A percentile compares a stretch with the other conserved stretches of the same genome.
Evolutionary conservation across 768 basidiomycete genomes (phyloP).

Genomic region (Boletus subparvulus): DNA sequence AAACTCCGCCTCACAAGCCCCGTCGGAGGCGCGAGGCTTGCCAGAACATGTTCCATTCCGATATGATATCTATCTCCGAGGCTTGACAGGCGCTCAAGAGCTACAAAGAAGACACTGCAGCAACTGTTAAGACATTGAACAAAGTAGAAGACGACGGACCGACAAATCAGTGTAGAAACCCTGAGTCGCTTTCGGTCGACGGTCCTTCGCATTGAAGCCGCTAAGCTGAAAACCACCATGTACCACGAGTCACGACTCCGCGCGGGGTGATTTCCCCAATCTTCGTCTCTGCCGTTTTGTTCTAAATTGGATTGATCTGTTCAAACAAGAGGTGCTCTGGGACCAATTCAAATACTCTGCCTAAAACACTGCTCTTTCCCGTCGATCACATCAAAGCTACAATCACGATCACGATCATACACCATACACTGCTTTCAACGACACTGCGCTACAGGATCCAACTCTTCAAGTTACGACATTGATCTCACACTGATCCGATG

Average conservation of each 20-base stretch:
- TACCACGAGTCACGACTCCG: not conserved
- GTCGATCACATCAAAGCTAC: not conserved
- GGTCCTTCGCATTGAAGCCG: too few relatives aligned
- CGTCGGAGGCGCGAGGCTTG: too few relatives aligned
- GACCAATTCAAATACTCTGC: too few relatives aligned
- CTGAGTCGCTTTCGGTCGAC: too few relatives aligned
- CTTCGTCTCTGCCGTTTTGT: not conserved
- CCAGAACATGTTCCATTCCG: too few relatives aligned
- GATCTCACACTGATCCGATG: too few relatives aligned
- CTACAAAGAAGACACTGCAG: not conserved
- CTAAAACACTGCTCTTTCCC: not conserved
- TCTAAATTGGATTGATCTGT: not conserved
- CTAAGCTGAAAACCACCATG: not conserved
- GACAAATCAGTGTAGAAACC: not conserved
- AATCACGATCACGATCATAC: not conserved
- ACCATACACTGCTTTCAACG: not conserved
- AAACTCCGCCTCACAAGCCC: too few relatives aligned
- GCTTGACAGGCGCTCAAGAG: not conserved
- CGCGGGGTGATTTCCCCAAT: not conserved
- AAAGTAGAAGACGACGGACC: too few relatives aligned
- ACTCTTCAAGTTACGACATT: too few relatives aligned
- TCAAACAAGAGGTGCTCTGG: not conserved
- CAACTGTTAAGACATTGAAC: too few relatives aligned
- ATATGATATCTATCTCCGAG: not conserved
- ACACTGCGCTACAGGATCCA: not conserved